A percentile compares a stretch with the other conserved stretches of the same genome.
Conservation (phyloP, 164 flowering plant genomes). For the Umbilicus rupestris region DNA sequence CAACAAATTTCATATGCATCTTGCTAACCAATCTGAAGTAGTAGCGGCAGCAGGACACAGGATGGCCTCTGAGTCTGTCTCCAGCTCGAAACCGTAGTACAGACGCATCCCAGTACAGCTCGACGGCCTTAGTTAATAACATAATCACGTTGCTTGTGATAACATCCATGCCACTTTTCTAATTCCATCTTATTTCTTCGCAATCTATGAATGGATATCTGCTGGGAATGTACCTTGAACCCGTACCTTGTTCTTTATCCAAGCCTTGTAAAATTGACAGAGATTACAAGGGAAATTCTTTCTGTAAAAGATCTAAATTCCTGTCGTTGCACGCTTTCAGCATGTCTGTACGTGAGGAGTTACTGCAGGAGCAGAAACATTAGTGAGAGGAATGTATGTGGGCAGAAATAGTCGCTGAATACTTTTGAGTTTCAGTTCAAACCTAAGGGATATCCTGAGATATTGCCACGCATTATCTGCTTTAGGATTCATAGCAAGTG, state of each 20-base stretch:
- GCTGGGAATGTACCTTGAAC: not conserved
- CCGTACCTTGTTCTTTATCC: not conserved
- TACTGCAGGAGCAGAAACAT: not conserved
- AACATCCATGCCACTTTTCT: too few species aligned
- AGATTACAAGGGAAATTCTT: conserved; percentile 3
- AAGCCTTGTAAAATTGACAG: not conserved
- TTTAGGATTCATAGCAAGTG: conserved; percentile 93
- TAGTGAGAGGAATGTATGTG: not conserved
- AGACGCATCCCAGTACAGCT: too few species aligned
- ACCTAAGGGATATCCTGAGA: conserved; percentile 90
- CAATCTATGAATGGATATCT: not conserved
- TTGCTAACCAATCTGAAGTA: too few species aligned
- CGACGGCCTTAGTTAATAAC: too few species aligned
- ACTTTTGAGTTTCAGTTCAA: not conserved
- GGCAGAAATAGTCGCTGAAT: not conserved
- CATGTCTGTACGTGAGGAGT: conserved; percentile 1
- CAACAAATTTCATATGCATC: too few species aligned
- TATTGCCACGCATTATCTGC: conserved; percentile 99
- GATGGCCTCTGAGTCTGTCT: too few species aligned
- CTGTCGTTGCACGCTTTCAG: not conserved
- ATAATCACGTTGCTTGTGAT: too few species aligned
- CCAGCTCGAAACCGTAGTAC: too few species aligned
- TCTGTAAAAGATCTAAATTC: conserved; percentile 4
- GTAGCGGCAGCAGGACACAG: too few species aligned
- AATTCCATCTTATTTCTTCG: not conserved